Percentiles rank a stretch among this genome's conserved stretches.
These are phyloP conservation scores for Exophiala spinifera DNA, from an alignment of 2,329 filamentous ascomycete genomes.

Conservation along the genomic window DNA sequence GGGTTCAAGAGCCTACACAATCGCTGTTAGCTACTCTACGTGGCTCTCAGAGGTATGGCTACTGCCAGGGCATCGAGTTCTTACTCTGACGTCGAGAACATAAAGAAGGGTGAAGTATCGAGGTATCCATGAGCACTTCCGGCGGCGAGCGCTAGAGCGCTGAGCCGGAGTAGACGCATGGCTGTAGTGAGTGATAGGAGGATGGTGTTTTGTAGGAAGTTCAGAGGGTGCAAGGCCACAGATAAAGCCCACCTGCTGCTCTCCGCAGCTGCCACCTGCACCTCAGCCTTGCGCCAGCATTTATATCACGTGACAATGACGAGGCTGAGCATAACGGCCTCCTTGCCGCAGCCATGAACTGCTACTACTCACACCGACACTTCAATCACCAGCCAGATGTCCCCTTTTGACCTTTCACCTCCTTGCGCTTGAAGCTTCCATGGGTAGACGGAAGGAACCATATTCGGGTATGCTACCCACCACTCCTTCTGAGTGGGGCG, in stretches of 20 bases:
- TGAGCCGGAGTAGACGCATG: slow-evolving; percentile 21
- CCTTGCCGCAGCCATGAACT: too few relatives aligned
- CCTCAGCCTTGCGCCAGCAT: not conserved
- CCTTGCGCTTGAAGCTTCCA: too few relatives aligned
- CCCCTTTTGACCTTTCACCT: too few relatives aligned
- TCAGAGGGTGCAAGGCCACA: slow-evolving; percentile 12
- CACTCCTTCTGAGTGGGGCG: too few relatives aligned
- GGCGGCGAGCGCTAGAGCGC: slow-evolving; percentile 27
- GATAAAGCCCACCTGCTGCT: not conserved
- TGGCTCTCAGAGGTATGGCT: not conserved
- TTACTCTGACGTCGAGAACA: slow-evolving; percentile 82
- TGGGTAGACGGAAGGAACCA: too few relatives aligned
- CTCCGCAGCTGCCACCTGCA: not conserved
- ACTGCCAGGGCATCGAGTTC: slow-evolving; percentile 4
- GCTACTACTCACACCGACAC: too few relatives aligned
- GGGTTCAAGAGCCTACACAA: slow-evolving; percentile 35
- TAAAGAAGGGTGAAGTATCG: slow-evolving; percentile 83
- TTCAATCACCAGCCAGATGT: too few relatives aligned
- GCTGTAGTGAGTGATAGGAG: slow-evolving; percentile 4
- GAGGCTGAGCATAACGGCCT: too few relatives aligned
- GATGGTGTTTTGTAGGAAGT: slow-evolving; percentile 7
- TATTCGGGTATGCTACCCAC: too few relatives aligned
- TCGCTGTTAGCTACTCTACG: not conserved
- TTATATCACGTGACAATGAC: not conserved
- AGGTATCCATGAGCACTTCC: slow-evolving; percentile 25